Evolutionary conservation across 75 land plant species (phyloP), one percentile per base, ranked within the genome.

Genomic region (Pinus taeda): DNA sequence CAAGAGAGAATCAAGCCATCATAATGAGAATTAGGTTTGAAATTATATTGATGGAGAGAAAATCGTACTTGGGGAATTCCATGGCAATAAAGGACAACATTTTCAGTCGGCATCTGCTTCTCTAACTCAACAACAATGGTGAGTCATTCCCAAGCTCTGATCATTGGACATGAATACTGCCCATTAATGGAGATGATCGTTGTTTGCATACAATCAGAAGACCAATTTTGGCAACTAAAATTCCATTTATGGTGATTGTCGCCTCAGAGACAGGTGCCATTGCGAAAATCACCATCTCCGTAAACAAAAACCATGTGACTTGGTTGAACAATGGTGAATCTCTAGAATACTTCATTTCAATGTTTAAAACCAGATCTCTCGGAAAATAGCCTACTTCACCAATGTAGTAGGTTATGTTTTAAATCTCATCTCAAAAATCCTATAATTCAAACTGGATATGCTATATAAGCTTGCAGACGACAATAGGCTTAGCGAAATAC

Each of bases 71-170:
- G 86, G 75, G 80, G 81, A 60, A 94, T 92, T 12, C 97, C 97
- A 78, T 95, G 94, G 95, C 95, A 92, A 65, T 95, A 96, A 72
- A 95, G 85, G 22, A 87, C 90, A 13, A 87, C 77, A 73, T 87
- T 86, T 75, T 95, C 93, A 1, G 93, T 89, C 12, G 83, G 71
- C 69, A 95, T 67, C 1, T 61, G 45, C 78, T 95, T 95, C 61
- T 78, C 83, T 36, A 95, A 81, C 73, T 87, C 87, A 11, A 93
- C 92, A 56, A 88, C 75, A 67, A 95, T 53, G 39, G 91, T 90
- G 76, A 93, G 96, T 6, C 93, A 92, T 74, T 85, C 81, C 37
- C 69, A 77, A 0, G 93, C 96, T 22, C 57, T 2, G 66, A 95
- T 91, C 21, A 89, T 89, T 13, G 98, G 98, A 4, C 94, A 89